A percentile compares a stretch with the other conserved stretches of the same genome.
These are phyloP conservation scores for Penicillium antarcticum DNA, from an alignment of 495 filamentous ascomycete species.

Conservation along the genomic window DNA sequence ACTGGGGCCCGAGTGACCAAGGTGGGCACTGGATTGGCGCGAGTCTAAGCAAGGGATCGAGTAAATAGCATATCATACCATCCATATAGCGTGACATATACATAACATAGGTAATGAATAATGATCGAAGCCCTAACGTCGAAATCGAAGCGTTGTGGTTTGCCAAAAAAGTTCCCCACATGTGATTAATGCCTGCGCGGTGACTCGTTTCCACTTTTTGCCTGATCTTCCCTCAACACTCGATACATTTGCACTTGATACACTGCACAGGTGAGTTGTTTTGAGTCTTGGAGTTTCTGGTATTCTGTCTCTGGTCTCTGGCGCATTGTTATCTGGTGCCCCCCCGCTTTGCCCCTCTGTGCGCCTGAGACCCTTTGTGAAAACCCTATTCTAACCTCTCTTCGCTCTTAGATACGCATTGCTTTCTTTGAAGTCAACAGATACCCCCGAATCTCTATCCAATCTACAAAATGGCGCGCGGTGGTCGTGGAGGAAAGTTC, in stretches of 20 bases:
- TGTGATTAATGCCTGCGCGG: slow-evolving; percentile 5
- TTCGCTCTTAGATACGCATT: not conserved
- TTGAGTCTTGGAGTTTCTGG: not conserved
- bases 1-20: slow-evolving; percentile 45
- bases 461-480: slow-evolving; percentile 37
- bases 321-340: not conserved
- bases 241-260: not conserved
- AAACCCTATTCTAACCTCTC: not conserved
- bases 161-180: not conserved
- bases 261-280: not conserved
- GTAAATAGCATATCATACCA: not conserved
- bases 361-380: not conserved
- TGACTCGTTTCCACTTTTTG: slow-evolving; percentile 6
- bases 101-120: not conserved
- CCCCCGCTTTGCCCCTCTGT: slow-evolving; percentile 11
- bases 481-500: slow-evolving; percentile 87
- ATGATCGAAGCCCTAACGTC: no score
- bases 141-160: not conserved
- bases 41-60: slow-evolving; percentile 18
- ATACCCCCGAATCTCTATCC: not conserved
- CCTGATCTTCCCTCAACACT: not conserved
- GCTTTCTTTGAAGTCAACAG: not conserved
- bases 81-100: not conserved
- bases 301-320: no score
- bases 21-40: slow-evolving; percentile 26